Evolutionary conservation across 352 stramenopile genomes (phyloP).

Genomic region (Phytophthora sojae): DNA sequence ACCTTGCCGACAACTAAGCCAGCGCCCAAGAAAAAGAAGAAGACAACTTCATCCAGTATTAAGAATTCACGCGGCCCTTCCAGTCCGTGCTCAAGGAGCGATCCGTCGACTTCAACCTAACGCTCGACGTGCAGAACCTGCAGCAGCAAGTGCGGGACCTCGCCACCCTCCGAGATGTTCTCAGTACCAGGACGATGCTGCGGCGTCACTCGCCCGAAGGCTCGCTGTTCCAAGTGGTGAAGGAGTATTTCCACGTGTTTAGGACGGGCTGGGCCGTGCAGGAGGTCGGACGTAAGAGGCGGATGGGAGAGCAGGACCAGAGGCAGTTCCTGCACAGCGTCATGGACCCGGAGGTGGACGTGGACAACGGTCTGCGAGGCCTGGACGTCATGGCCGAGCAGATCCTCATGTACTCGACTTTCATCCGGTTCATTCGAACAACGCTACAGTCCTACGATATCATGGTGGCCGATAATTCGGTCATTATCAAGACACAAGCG

Average conservation of each 20-base stretch:
- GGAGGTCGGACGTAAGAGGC: slow-evolving; percentile 8
- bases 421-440: slow-evolving; percentile 47
- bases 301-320: slow-evolving; percentile 32
- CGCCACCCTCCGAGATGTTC: slow-evolving; percentile 14
- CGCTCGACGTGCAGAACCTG: slow-evolving; percentile 49
- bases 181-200: slow-evolving; percentile 1
- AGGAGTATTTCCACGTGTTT: slow-evolving; percentile 41
- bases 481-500: slow-evolving; percentile 43
- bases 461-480: slow-evolving; percentile 34
- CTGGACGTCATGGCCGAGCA: slow-evolving; percentile 46
- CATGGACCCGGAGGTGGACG: slow-evolving; percentile 44
- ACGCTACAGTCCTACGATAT: slow-evolving; percentile 44
- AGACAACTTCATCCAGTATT: neutral
- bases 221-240: slow-evolving; percentile 36
- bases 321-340: slow-evolving; percentile 44
- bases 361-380: slow-evolving; percentile 39
- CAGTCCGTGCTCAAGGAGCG: slow-evolving; percentile 43
- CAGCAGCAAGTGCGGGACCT: slow-evolving; percentile 44
- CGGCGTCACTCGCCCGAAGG: slow-evolving; percentile 17
- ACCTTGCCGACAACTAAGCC: no score
- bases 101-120: slow-evolving; percentile 54
- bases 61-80: slow-evolving; percentile 18
- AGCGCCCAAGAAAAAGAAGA: neutral
- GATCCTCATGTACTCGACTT: slow-evolving; percentile 50
- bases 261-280: slow-evolving; percentile 10